Evolutionary conservation across 2,329 filamentous ascomycete genomes (phyloP).

Genomic region (Chlorencoelia australis): DNA sequence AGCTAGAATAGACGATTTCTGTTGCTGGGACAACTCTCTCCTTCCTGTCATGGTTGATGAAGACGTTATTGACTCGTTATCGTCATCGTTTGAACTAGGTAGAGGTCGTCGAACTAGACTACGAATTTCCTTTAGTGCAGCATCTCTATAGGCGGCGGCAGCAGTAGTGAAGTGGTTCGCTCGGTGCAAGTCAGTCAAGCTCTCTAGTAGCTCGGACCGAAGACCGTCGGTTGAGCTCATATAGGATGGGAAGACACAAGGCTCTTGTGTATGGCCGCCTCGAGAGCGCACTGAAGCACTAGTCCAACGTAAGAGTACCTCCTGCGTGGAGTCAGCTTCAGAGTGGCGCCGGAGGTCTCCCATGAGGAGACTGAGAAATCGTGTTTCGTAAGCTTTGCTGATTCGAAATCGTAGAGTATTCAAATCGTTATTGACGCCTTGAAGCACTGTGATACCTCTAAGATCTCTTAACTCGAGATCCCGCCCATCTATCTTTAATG

Average conservation of each 20-base stretch:
- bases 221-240: slow-evolving; percentile 62
- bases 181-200: slow-evolving; percentile 66
- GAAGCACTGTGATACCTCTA: slow-evolving; percentile 67
- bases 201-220: slow-evolving; percentile 57
- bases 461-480: too few species aligned
- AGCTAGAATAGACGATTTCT: slow-evolving; percentile 80
- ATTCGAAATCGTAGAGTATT: slow-evolving; percentile 67
- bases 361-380: slow-evolving; percentile 68
- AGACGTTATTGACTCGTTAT: slow-evolving; percentile 81
- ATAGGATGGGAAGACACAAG: slow-evolving; percentile 70
- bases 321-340: slow-evolving; percentile 55
- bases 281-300: slow-evolving; percentile 63
- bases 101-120: slow-evolving; percentile 72
- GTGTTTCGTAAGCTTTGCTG: slow-evolving; percentile 74
- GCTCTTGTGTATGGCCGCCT: slow-evolving; percentile 50
- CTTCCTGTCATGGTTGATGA: slow-evolving; percentile 65
- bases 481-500: slow-evolving; percentile 23
- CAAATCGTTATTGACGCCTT: slow-evolving; percentile 70
- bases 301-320: slow-evolving; percentile 78
- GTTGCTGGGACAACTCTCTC: slow-evolving; percentile 63
- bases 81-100: slow-evolving; percentile 88
- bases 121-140: slow-evolving; percentile 76
- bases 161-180: slow-evolving; percentile 72
- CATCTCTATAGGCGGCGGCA: slow-evolving; percentile 73
- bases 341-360: slow-evolving; percentile 70